Base-by-base conservation (phyloP, 1,284 basidiomycete genomes). In the Mrakiaceae sp. region DNA sequence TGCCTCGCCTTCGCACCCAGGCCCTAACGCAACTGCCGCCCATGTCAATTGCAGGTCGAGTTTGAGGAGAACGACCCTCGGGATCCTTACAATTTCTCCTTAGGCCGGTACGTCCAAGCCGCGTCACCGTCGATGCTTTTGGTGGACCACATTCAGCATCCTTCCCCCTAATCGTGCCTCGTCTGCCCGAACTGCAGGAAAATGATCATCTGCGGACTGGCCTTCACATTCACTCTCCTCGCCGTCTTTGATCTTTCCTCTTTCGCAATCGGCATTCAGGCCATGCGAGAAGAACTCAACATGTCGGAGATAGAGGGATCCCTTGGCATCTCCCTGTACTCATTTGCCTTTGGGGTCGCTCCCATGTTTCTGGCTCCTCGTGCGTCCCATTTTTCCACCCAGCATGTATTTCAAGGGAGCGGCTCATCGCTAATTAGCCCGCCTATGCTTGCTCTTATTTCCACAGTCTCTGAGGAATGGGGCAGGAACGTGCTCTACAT, bases 21-120 rank as follows among this genome's bases (percentile, higher is more conserved):
- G 40, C 14, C n/a, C 9, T 4, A 40, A 16, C 56, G 40, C 44
- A n/a, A 4, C 43, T 2, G 11, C 8, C 16, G 14, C 43, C 40
- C 14, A 2, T 14, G 3, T n/a, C 39, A 14, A 12, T n/a, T 52
- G 11, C 50, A 63, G 62, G 62, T 63, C 39, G 62, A 49, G 42
- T 63, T 63, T 12, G 62, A 63, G 16, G 43, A 47, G n/a, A 51
- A 40, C 62, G 62, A 63, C 44, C 49, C 48, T 40, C 55, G 62
- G 5, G 56, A 63, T 40, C 62, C 62, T 4, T 58, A 58, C 55
- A 47, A 58, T 39, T 63, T 63, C 27, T 58, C 55, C 4, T 40
- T 11, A 16, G 16, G 54, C 39, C 48, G 62, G 52, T 52, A 5
- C 12, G 60, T 27, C 39, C 5, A 14, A 8, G 16, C 9, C 10